Percentiles rank a stretch among this genome's conserved stretches.
phyloP scores from a whole-genome alignment of 345 rosid genomes.

The Alliaria petiolata region DNA sequence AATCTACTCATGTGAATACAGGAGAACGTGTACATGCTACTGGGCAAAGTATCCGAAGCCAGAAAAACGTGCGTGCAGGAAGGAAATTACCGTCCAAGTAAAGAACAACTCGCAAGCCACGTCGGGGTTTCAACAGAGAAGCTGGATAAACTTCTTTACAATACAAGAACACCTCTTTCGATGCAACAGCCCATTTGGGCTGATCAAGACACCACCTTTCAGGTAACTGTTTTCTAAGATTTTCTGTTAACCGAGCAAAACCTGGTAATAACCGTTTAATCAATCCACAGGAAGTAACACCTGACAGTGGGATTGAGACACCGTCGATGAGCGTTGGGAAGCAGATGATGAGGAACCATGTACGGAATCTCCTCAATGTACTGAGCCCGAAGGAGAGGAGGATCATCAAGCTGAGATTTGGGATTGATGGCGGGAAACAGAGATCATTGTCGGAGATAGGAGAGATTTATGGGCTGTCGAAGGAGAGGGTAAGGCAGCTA shows the following conservation, averaged over 20 bases:
- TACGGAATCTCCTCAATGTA: constrained; percentile 48
- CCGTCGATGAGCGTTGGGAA: constrained; percentile 57
- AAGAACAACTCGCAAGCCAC: constrained; percentile 62
- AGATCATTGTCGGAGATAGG: constrained; percentile 71
- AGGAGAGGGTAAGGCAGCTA: constrained; percentile 78
- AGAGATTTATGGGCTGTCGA: constrained; percentile 50
- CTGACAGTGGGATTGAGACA: constrained; percentile 58
- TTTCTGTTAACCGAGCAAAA: background rate
- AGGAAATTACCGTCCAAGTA: constrained; percentile 53
- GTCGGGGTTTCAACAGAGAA: constrained; percentile 61
- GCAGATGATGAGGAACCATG: constrained; percentile 68
- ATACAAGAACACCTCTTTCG: constrained; percentile 63
- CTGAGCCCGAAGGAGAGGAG: constrained; percentile 61
- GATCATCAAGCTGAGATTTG: constrained; percentile 73
- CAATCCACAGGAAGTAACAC: constrained; percentile 58
- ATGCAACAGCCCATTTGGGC: constrained; percentile 73
- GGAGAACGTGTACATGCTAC: constrained; percentile 55
- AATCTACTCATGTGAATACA: constrained; percentile 30
- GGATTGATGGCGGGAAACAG: constrained; percentile 60
- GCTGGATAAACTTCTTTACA: constrained; percentile 46
- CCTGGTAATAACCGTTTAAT: background rate
- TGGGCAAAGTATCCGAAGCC: constrained; percentile 63
- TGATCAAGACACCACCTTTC: constrained; percentile 68
- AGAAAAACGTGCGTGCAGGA: constrained; percentile 51
- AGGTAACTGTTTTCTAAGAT: constrained; percentile 41